Percentiles rank a stretch among this genome's conserved stretches.
Evolutionary conservation across 305 asterid species (phyloP).

Genomic region (Fraxinus baroniana): DNA sequence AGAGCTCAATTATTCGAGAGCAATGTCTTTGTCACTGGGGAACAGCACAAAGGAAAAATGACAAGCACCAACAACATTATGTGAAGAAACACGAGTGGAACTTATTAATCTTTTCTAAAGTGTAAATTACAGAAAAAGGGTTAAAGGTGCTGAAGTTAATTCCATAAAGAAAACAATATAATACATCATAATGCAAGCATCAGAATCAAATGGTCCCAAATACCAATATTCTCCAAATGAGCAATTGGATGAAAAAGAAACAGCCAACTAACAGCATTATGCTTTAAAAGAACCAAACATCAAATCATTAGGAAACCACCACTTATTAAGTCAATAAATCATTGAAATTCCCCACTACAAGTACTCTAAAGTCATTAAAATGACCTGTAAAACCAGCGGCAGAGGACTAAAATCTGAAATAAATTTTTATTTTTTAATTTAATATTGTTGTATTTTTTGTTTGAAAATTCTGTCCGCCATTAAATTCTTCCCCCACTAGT

Average conservation of each 20-base stretch:
- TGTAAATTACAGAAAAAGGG: constrained; percentile 27
- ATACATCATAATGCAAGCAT: constrained; percentile 35
- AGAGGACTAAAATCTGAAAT: neutral
- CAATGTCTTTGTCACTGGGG: constrained; percentile 28
- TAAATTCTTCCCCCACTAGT: neutral
- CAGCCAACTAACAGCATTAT: constrained; percentile 29
- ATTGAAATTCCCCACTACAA: constrained; percentile 25
- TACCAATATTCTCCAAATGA: constrained; percentile 37
- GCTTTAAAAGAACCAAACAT: constrained; percentile 35
- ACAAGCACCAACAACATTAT: constrained; percentile 36
- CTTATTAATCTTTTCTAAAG: constrained; percentile 16
- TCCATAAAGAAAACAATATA: constrained; percentile 36
- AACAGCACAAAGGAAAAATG: constrained; percentile 33
- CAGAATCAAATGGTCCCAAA: constrained; percentile 43
- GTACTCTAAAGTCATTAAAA: constrained; percentile 25
- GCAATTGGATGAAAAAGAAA: constrained; percentile 27
- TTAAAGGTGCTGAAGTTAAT: constrained; percentile 29
- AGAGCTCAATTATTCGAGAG: constrained; percentile 25
- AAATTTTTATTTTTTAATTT: too few relatives aligned
- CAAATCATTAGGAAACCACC: constrained; percentile 38
- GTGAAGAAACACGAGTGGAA: constrained; percentile 49
- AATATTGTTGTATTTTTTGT: neutral
- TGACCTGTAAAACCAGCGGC: neutral
- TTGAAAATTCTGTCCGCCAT: neutral
- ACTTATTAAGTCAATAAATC: constrained; percentile 26